Conservation (phyloP, 192 early-diverging fungal species). For the Entomortierella parvispora region DNA sequence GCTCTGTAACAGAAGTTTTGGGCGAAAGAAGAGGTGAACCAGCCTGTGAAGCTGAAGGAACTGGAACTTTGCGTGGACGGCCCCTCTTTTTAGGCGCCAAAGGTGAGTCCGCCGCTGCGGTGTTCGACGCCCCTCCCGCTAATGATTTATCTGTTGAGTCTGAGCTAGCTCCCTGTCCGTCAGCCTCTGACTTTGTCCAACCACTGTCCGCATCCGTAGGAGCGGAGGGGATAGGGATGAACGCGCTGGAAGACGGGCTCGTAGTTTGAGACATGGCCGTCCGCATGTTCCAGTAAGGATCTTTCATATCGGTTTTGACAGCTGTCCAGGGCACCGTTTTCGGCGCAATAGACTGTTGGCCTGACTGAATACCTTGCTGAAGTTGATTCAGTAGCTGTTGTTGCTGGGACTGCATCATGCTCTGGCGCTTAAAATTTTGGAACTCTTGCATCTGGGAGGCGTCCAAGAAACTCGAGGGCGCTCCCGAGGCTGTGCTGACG, state of each 20-base stretch:
- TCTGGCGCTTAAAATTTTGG: conserved; percentile 42
- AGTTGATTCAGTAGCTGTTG: conserved; percentile 35
- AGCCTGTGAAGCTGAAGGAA: conserved; percentile 14
- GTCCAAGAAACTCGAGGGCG: conserved; percentile 43
- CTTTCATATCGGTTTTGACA: conserved; percentile 16
- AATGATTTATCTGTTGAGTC: background rate
- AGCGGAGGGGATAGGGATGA: conserved; percentile 15
- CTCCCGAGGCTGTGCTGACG: background rate
- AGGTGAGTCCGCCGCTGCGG: conserved; percentile 11
- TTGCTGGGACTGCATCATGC: conserved; percentile 20
- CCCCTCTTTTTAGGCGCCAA: conserved; percentile 45
- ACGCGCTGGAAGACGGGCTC: conserved; percentile 27
- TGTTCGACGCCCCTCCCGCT: too few relatives aligned
- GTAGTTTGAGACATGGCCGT: conserved; percentile 43
- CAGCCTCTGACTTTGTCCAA: background rate
- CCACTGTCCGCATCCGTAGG: background rate
- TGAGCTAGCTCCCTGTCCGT: background rate
- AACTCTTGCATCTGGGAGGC: conserved; percentile 49
- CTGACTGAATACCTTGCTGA: conserved; percentile 29
- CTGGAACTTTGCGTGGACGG: conserved; percentile 39
- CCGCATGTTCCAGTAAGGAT: conserved; percentile 37
- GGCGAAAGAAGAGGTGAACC: conserved; percentile 21
- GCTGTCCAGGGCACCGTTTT: conserved; percentile 32
- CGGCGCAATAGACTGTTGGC: conserved; percentile 6
- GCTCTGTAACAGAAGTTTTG: background rate